These are phyloP conservation scores for Russula compacta DNA, from an alignment of 768 basidiomycete genomes.

Conservation along the genomic window DNA sequence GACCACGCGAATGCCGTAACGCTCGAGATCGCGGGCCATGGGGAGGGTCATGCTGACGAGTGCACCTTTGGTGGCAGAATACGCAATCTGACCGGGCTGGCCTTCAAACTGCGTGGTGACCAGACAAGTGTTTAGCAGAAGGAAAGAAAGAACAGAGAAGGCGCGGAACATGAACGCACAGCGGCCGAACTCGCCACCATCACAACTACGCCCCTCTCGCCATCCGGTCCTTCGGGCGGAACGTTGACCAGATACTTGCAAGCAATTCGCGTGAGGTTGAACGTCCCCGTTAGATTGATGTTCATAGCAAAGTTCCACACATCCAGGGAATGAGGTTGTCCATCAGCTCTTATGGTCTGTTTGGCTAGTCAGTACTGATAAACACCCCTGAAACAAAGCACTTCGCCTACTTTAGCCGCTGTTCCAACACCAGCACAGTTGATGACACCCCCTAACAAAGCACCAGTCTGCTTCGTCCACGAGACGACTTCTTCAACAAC, in stretches of 20 bases:
- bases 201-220: conserved; percentile 50
- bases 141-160: not conserved
- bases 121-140: not conserved
- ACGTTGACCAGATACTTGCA: conserved; percentile 42
- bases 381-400: not conserved
- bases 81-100: conserved; percentile 49
- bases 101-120: conserved; percentile 38
- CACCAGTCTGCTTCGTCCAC: conserved; percentile 29
- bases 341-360: conserved; percentile 40
- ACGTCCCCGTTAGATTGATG: conserved; percentile 50
- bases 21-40: conserved; percentile 49
- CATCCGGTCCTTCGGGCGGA: conserved; percentile 37
- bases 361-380: not conserved
- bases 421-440: conserved; percentile 49
- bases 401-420: conserved; percentile 22
- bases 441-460: conserved; percentile 47
- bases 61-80: conserved; percentile 49
- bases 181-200: conserved; percentile 49
- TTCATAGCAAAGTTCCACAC: conserved; percentile 44
- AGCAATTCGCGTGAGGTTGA: conserved; percentile 49
- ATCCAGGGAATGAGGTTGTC: conserved; percentile 40
- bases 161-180: conserved; percentile 7
- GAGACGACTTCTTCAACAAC: conserved; percentile 23
- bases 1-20: conserved; percentile 45
- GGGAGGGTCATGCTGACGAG: conserved; percentile 49